A percentile compares a stretch with the other conserved stretches of the same genome.
Conservation (phyloP, 805 yeast genomes). For the Saccharomyces kudriavzevii region DNA sequence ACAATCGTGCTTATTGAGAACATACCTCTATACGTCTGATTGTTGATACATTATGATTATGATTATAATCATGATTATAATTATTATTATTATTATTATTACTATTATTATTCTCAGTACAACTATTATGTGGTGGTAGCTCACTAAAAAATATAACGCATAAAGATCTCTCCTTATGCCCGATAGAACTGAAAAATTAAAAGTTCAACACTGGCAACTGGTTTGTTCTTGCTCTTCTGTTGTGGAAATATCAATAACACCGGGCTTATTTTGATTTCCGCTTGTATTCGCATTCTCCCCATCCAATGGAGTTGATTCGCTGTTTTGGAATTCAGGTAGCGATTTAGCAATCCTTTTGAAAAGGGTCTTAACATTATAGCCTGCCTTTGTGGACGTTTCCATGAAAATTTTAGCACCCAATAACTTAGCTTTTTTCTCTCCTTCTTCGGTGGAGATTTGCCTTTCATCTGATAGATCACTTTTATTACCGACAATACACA, state of each 20-base stretch:
- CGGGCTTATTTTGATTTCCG: conserved; percentile 29
- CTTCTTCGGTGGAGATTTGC: conserved; percentile 77
- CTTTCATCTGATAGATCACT: conserved; percentile 73
- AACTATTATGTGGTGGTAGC: background rate
- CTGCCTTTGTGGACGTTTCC: conserved; percentile 92
- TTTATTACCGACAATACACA: conserved; percentile 89
- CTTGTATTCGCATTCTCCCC: conserved; percentile 23
- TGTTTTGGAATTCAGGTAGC: conserved; percentile 69
- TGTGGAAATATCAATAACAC: conserved; percentile 39
- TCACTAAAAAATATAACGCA: background rate
- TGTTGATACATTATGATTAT: background rate
- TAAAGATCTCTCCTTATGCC: background rate
- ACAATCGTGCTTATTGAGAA: background rate
- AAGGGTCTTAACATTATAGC: conserved; percentile 82
- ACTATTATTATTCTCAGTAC: background rate
- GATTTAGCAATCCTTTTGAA: conserved; percentile 87
- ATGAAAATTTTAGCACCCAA: conserved; percentile 73
- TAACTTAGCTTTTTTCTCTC: conserved; percentile 63
- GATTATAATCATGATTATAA: background rate
- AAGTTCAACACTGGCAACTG: conserved; percentile 34
- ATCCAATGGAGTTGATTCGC: conserved; percentile 19
- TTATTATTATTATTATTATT: background rate
- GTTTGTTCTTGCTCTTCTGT: conserved; percentile 30
- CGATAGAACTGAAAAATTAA: background rate
- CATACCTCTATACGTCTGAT: background rate